Evolutionary conservation across 495 filamentous ascomycete genomes (phyloP).

Genomic region (Xylaria castorea): DNA sequence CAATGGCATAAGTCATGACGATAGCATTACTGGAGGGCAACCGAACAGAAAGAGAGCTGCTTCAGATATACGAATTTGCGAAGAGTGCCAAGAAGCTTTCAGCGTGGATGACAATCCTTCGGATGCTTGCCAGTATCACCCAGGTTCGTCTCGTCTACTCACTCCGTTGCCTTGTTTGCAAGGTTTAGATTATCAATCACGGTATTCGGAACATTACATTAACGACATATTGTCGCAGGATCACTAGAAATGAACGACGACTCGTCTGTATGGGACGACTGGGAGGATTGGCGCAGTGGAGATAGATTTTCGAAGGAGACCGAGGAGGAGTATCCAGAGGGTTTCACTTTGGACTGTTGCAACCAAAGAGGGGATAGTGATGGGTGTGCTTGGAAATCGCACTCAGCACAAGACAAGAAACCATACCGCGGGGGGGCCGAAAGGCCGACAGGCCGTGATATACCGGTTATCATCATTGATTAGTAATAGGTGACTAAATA

Average conservation of each 20-base stretch:
- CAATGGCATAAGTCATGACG: not conserved
- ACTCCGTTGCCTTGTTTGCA: not conserved
- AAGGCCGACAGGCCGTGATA: not conserved
- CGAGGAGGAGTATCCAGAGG: not conserved
- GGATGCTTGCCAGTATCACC: conserved; percentile 5
- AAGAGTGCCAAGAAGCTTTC: not conserved
- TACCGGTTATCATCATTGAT: not conserved
- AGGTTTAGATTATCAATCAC: not conserved
- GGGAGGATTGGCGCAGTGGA: not conserved
- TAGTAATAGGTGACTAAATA: not conserved
- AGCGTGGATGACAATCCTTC: not conserved
- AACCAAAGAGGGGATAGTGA: not conserved
- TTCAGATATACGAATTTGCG: conserved; percentile 2
- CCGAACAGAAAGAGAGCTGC: not conserved
- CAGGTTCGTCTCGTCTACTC: not conserved
- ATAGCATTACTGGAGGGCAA: not conserved
- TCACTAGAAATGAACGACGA: conserved; percentile 1
- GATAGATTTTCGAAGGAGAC: not conserved
- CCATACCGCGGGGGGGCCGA: not conserved
- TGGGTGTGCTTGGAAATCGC: conserved; percentile 9
- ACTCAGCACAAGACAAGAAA: not conserved
- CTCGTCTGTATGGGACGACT: conserved; percentile 8
- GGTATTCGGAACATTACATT: not conserved
- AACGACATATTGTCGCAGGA: not conserved
- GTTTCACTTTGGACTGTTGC: conserved; percentile 15